phyloP scores from a whole-genome alignment of 2,329 filamentous ascomycete species.

The Lomentospora prolificans region DNA sequence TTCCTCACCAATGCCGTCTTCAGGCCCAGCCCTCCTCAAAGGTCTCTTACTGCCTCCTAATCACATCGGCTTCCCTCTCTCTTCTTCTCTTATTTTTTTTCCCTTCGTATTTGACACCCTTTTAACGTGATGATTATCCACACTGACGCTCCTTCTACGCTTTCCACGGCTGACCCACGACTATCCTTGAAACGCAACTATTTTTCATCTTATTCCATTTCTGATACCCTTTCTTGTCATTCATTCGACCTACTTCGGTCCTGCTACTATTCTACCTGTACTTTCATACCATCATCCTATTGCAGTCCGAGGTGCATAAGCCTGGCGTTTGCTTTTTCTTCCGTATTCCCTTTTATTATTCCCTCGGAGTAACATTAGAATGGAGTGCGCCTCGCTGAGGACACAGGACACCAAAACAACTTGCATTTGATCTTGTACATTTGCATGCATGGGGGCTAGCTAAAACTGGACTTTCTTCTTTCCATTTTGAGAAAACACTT shows the following conservation, averaged over 20 bases:
- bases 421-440: background rate
- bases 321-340: conserved; percentile 1
- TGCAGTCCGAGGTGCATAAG: conserved; percentile 5
- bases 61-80: background rate
- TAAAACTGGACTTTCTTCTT: conserved; percentile 2
- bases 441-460: background rate
- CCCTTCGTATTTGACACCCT: background rate
- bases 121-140: background rate
- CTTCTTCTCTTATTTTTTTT: background rate
- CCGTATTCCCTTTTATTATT: background rate
- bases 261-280: conserved; percentile 1
- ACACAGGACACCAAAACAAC: background rate
- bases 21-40: conserved; percentile 21
- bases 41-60: conserved; percentile 1
- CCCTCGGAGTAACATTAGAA: conserved; percentile 1
- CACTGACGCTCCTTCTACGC: background rate
- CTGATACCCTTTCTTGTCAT: conserved; percentile 8
- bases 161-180: background rate
- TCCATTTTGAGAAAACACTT: background rate
- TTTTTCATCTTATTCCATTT: background rate
- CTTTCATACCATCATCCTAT: background rate
- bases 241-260: conserved; percentile 9
- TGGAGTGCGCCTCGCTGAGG: background rate
- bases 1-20: conserved; percentile 43
- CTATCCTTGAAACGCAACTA: background rate